These are phyloP conservation scores for Pseudonitzschia delicatissima DNA, from an alignment of 108 stramenopile species.

Conservation along the genomic window DNA sequence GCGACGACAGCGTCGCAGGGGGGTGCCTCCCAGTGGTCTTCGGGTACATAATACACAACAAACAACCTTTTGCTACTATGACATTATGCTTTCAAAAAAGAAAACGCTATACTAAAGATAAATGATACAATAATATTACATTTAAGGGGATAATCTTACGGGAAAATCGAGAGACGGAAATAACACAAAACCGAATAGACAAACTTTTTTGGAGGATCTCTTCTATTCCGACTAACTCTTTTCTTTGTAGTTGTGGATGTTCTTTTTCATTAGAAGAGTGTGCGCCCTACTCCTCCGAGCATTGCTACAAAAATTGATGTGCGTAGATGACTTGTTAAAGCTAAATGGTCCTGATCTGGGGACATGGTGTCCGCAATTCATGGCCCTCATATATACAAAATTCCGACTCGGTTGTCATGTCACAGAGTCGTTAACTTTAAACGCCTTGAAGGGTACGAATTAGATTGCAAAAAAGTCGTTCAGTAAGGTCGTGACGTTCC, in stretches of 20 bases:
- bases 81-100: not conserved
- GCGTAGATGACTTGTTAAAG: no score
- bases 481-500: conserved; percentile 34
- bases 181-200: not conserved
- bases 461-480: conserved; percentile 47
- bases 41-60: not conserved
- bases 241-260: no score
- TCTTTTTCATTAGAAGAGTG: no score
- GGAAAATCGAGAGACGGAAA: not conserved
- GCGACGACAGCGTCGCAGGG: not conserved
- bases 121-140: conserved; percentile 9
- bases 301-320: no score
- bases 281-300: no score
- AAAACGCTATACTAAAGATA: not conserved
- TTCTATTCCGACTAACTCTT: no score
- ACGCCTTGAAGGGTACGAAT: no score
- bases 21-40: not conserved
- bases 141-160: conserved; percentile 9
- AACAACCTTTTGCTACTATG: not conserved
- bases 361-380: no score
- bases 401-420: no score
- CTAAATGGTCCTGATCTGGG: no score
- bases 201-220: not conserved
- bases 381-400: no score
- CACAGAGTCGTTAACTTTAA: no score